Evolutionary conservation across 495 filamentous ascomycete genomes (phyloP).

Genomic region (Xylona heveae): DNA sequence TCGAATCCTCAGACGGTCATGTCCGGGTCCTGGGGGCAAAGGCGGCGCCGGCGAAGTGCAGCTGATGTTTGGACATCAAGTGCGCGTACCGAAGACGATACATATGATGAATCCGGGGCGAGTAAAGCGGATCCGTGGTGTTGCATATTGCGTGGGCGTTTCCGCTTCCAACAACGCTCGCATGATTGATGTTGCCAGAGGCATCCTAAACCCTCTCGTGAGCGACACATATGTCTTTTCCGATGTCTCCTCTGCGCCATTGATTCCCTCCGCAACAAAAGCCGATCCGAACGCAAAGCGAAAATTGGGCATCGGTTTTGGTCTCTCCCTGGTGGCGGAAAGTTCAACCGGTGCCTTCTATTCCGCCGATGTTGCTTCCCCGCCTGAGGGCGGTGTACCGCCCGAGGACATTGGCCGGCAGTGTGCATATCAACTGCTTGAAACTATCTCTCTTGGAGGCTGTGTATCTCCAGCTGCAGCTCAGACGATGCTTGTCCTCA

Average conservation of each 20-base stretch:
- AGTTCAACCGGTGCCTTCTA: slow-evolving; percentile 67
- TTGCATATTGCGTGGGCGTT: slow-evolving; percentile 81
- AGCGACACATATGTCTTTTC: slow-evolving; percentile 75
- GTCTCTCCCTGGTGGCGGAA: slow-evolving; percentile 76
- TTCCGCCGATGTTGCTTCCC: slow-evolving; percentile 67
- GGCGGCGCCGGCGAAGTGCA: slow-evolving; percentile 86
- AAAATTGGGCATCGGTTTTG: slow-evolving; percentile 71
- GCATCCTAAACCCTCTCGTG: slow-evolving; percentile 65
- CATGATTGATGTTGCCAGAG: slow-evolving; percentile 81
- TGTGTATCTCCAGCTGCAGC: slow-evolving; percentile 51
- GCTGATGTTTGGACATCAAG: slow-evolving; percentile 74
- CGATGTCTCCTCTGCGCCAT: slow-evolving; percentile 50
- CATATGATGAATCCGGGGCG: slow-evolving; percentile 70
- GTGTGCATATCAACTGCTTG: slow-evolving; percentile 76
- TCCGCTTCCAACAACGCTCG: slow-evolving; percentile 79
- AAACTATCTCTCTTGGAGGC: slow-evolving; percentile 61
- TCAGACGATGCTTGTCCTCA: slow-evolving; percentile 55
- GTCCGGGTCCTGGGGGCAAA: slow-evolving; percentile 43
- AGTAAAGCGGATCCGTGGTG: slow-evolving; percentile 75
- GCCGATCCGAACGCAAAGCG: slow-evolving; percentile 33
- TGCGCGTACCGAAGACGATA: slow-evolving; percentile 81
- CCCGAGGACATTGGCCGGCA: slow-evolving; percentile 79
- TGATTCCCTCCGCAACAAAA: slow-evolving; percentile 39
- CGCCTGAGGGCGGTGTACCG: slow-evolving; percentile 56
- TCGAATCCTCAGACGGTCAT: slow-evolving; percentile 58